phyloP scores from a whole-genome alignment of 2,329 filamentous ascomycete genomes.

The Ophiocordyceps australis region DNA sequence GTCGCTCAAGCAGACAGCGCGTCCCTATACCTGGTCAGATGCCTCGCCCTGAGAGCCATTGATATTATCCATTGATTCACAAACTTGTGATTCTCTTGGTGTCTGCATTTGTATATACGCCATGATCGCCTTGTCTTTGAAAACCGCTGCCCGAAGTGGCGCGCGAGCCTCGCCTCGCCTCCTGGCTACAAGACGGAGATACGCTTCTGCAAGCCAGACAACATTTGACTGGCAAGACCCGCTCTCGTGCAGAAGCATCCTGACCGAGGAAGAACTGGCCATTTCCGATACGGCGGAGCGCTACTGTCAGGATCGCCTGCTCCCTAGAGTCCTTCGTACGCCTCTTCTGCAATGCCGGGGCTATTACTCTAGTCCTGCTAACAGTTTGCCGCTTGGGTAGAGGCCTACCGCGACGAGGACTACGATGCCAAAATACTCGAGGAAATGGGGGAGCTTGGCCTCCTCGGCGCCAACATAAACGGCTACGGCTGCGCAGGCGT shows the following conservation, averaged over 20 bases:
- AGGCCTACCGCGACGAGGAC: constrained; percentile 69
- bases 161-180: constrained; percentile 7
- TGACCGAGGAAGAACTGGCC: constrained; percentile 80
- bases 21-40: too few species aligned
- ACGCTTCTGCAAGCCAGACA: constrained; percentile 15
- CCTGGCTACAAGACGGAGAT: constrained; percentile 11
- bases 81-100: too few species aligned
- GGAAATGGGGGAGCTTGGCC: constrained; percentile 86
- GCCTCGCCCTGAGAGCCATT: too few species aligned
- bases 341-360: constrained; percentile 2
- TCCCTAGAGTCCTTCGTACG: constrained; percentile 72
- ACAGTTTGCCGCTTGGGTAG: too few species aligned
- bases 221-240: constrained; percentile 87
- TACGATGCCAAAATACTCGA: constrained; percentile 73
- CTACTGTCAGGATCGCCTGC: constrained; percentile 82
- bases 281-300: constrained; percentile 81
- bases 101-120: too few species aligned
- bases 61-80: too few species aligned
- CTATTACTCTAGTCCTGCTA: too few species aligned
- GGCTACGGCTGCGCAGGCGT: constrained; percentile 81
- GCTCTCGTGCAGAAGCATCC: constrained; percentile 51
- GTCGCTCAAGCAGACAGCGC: too few species aligned
- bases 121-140: constrained; percentile 10
- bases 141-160: constrained; percentile 9
- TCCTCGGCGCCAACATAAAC: constrained; percentile 70